These are phyloP conservation scores for Teratosphaeria epicoccoides DNA, from an alignment of 2,329 filamentous ascomycete species.

Conservation along the genomic window DNA sequence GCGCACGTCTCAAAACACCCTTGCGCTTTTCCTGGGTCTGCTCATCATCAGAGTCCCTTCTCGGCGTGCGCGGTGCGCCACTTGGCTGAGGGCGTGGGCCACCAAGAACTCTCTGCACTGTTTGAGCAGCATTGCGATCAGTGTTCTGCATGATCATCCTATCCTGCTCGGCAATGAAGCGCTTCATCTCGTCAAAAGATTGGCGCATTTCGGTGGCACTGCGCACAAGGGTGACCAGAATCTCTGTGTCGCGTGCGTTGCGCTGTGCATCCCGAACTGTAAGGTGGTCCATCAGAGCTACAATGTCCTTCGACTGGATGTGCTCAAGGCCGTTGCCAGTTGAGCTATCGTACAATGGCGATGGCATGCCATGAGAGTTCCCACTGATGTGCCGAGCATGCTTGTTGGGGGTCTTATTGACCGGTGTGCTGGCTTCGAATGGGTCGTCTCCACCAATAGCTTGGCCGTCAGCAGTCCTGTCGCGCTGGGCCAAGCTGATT, in stretches of 20 bases:
- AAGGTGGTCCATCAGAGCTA: constrained; percentile 95
- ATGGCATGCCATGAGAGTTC: constrained; percentile 82
- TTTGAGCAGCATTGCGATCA: constrained; percentile 79
- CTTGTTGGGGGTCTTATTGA: constrained; percentile 30
- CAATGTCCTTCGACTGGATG: constrained; percentile 93
- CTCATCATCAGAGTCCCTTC: constrained; percentile 45
- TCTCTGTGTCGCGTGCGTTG: constrained; percentile 92
- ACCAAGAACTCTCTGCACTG: constrained; percentile 68
- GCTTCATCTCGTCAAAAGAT: constrained; percentile 91
- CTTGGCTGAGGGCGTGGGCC: constrained; percentile 76
- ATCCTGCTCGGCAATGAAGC: constrained; percentile 80
- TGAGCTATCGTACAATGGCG: constrained; percentile 80
- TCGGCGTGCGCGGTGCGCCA: constrained; percentile 46
- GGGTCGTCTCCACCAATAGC: constrained; percentile 45
- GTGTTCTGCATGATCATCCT: constrained; percentile 77
- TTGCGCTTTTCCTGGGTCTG: constrained; percentile 62
- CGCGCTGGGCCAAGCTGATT: constrained; percentile 46
- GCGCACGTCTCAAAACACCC: constrained; percentile 86
- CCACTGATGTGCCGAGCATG: constrained; percentile 65
- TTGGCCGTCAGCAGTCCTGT: constrained; percentile 38
- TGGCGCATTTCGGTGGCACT: constrained; percentile 95
- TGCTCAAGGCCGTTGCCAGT: constrained; percentile 80
- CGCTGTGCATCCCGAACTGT: constrained; percentile 94
- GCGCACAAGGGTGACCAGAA: constrained; percentile 84
- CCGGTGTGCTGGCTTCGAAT: constrained; percentile 39